Base-by-base conservation (phyloP, 2,329 filamentous ascomycete genomes). In the Bretziella fagacearum region DNA sequence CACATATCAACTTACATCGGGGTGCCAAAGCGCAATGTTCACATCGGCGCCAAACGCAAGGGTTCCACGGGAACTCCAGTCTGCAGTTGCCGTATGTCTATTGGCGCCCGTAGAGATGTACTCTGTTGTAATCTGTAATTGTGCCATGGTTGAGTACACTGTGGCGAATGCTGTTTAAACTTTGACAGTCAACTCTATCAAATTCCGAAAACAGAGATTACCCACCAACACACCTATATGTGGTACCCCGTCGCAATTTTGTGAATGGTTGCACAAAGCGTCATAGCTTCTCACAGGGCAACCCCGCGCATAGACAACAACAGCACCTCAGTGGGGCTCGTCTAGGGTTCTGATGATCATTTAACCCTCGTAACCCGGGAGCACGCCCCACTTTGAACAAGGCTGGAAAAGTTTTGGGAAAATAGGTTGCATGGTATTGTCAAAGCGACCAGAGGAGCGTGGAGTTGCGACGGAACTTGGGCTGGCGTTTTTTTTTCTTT, bases 1-100 rank as follows among this genome's bases (percentile, higher is more conserved):
- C n/a, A n/a, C n/a, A n/a, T n/a, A n/a, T 11, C 4, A 50, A 65
- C 77, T 63, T 69, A 87, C 84, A 59, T 71, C 62, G 48, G 86
- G 86, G 58, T 77, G 69, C 91, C 91, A 98, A 33, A 96, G 59
- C 36, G 86, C 89, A 55, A 98, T 73, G 63, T 91, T 91, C 55
- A 79, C 78, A 62, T 93, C 84, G 6, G 87, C 81, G 26, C 91
- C 91, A 65, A 84, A 98, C 25, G 86, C 91, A 46, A 98, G 68
- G 37, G 86, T 60, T 7, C 81, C 83, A 53, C 71, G 65, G 17
- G 64, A 58, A 58, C 82, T 77, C 91, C 91, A 98, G 64, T 96
- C 89, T 23, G 89, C 87, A 23, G 85, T 83, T 13, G 81, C 79
- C 15, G 89, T 82, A 57, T 96, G 84, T 56, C 89, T 74, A 62